Conservation (phyloP, 2,329 filamentous ascomycete genomes). For the Colletotrichum gigasporum region DNA sequence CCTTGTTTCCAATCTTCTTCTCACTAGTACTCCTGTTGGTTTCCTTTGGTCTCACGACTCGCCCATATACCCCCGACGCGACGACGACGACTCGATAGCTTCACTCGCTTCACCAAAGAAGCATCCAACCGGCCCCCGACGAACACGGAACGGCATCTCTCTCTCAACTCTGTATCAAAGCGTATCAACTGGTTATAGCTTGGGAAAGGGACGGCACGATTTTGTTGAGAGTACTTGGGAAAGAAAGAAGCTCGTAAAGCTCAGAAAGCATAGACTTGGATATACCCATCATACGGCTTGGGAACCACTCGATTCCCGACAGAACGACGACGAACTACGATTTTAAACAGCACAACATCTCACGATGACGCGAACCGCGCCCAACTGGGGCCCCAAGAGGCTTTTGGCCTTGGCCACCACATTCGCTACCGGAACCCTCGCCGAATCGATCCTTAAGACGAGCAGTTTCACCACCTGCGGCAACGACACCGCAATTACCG, state of each 20-base stretch:
- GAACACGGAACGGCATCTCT: constrained; percentile 17
- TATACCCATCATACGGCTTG: constrained; percentile 21
- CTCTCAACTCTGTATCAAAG: constrained; percentile 21
- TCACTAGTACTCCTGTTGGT: constrained; percentile 21
- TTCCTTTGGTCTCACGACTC: constrained; percentile 31
- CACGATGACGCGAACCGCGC: constrained; percentile 45
- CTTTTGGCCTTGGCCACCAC: constrained; percentile 46
- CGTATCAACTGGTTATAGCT: constrained; percentile 12
- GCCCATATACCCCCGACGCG: constrained; percentile 31
- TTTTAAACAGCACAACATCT: no score
- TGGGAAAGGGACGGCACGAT: constrained; percentile 14
- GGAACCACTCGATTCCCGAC: constrained; percentile 15
- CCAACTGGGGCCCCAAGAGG: constrained; percentile 39
- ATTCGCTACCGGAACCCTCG: constrained; percentile 62
- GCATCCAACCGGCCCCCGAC: constrained; percentile 4
- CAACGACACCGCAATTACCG: constrained; percentile 61
- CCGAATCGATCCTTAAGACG: constrained; percentile 79
- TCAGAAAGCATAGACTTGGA: constrained; percentile 31
- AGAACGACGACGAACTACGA: constrained; percentile 23
- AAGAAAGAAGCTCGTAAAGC: constrained; percentile 32
- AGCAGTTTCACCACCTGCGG: constrained; percentile 81
- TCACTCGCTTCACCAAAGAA: constrained; percentile 17
- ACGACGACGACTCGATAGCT: constrained; percentile 26
- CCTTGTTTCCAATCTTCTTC: constrained; percentile 8
- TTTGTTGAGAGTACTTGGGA: constrained; percentile 18